Conservation (phyloP, 768 basidiomycete species). For the Podaxis rugospora region DNA sequence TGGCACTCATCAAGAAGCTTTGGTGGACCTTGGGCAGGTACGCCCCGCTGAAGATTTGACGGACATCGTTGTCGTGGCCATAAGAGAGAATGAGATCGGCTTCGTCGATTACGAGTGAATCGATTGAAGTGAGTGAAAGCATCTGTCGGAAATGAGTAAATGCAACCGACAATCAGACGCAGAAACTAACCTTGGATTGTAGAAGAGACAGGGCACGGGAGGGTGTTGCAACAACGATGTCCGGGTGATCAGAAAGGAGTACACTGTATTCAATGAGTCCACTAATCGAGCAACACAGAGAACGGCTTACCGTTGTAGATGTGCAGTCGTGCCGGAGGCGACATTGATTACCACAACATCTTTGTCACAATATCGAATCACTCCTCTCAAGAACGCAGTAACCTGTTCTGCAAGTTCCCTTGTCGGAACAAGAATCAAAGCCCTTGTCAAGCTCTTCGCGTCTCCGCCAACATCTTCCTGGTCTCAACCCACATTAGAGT, state of each 20-base stretch:
- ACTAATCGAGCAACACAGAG: neutral
- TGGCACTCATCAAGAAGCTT: slow-evolving; percentile 95
- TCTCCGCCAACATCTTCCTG: neutral
- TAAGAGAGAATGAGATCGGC: slow-evolving; percentile 97
- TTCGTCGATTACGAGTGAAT: slow-evolving; percentile 93
- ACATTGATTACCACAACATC: slow-evolving; percentile 70
- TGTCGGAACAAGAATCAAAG: slow-evolving; percentile 82
- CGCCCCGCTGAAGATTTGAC: slow-evolving; percentile 60
- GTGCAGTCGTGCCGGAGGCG: slow-evolving; percentile 65
- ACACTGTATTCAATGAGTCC: slow-evolving; percentile 19
- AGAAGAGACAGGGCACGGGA: slow-evolving; percentile 30
- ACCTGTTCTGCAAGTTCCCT: slow-evolving; percentile 93
- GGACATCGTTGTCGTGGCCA: slow-evolving; percentile 89
- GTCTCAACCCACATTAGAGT: slow-evolving; percentile 23
- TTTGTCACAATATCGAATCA: slow-evolving; percentile 76
- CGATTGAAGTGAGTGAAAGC: slow-evolving; percentile 60
- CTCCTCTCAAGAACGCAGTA: slow-evolving; percentile 53
- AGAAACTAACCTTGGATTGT: slow-evolving; percentile 25
- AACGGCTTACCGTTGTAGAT: slow-evolving; percentile 65
- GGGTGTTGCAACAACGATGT: slow-evolving; percentile 36
- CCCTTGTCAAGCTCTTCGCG: slow-evolving; percentile 47
- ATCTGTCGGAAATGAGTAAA: slow-evolving; percentile 16
- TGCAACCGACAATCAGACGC: neutral
- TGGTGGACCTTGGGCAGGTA: slow-evolving; percentile 82
- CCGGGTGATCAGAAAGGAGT: slow-evolving; percentile 36